Evolutionary conservation across 768 basidiomycete genomes (phyloP), one percentile per base, ranked within the genome.

Genomic region (Coprinopsis marcescibilis): DNA sequence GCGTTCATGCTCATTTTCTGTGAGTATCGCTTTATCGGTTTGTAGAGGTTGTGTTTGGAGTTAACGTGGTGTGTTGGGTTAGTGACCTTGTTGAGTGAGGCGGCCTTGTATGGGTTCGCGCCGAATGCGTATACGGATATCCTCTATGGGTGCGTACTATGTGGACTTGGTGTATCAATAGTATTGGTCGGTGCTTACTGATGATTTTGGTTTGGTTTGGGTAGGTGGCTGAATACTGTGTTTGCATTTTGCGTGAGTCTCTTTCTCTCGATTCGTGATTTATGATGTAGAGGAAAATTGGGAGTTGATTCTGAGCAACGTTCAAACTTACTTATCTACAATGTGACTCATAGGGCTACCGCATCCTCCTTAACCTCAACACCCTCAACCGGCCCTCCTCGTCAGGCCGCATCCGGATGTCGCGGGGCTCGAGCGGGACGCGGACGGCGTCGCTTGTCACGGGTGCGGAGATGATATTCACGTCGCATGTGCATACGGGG

Each of bases 1-100:
- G 68, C 70, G 2, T 74, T 70, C 55, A 38, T 70, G 27, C 36
- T 68, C 3, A 49, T 73, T 8, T 70, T 71, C 49, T 47, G 75
- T 75, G 47, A 44, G 58, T 43, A n/a, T n/a, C n/a, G n/a, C n/a
- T n/a, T 29, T 25, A 36, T 14, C 29, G 11, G 19, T 30, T 20
- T 43, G 42, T 19, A 30, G 3, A 14, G 4, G 1, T 26, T 36
- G 7, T 23, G 12, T 43, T 15, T 27, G n/a, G 6, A 15, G 21
- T 15, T 43, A 6, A 3, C 32, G 26, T n/a, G 13, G 29, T 29
- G 14, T n/a, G n/a, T 11, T 20, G 25, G 8, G n/a, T 23, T 29
- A 47, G 46, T 37, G 2, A 26, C 40, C 4, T 38, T 47, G n/a
- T n/a, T 40, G 15, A 27, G 19, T 20, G 46, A 47, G 20, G 46